These are phyloP conservation scores for Tritrichomonas foetus DNA, from an alignment of 208 protist genomes.

Conservation along the genomic window DNA sequence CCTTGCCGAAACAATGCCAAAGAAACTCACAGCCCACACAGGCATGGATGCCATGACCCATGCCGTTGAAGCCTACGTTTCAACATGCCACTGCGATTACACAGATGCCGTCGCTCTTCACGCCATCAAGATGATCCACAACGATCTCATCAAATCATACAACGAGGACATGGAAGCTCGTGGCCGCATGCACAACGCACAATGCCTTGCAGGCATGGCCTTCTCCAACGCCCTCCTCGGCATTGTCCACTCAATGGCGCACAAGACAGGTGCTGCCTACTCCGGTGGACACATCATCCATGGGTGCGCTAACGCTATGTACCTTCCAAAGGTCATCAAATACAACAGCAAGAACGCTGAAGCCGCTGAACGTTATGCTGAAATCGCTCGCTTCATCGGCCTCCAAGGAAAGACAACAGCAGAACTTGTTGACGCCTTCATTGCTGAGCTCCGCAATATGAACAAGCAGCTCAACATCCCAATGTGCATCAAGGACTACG, in stretches of 20 bases:
- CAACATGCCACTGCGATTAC: conserved; percentile 49
- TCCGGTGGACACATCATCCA: conserved; percentile 47
- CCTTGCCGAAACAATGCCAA: conserved; percentile 47
- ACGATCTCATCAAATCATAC: conserved; percentile 48
- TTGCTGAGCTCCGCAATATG: neutral
- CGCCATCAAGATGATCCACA: conserved; percentile 51
- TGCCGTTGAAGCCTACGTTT: conserved; percentile 56
- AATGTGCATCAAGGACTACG: neutral
- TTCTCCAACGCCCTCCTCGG: conserved; percentile 60
- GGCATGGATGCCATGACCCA: conserved; percentile 58
- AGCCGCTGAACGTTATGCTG: neutral
- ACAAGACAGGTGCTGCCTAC: conserved; percentile 46
- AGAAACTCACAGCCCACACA: conserved; percentile 46
- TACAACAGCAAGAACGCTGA: conserved; percentile 7
- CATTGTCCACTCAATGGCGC: conserved; percentile 55
- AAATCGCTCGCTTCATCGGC: neutral
- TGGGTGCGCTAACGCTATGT: conserved; percentile 53
- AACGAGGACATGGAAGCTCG: conserved; percentile 34
- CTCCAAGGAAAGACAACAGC: neutral
- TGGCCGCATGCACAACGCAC: conserved; percentile 52
- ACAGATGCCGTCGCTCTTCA: conserved; percentile 46
- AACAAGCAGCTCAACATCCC: neutral
- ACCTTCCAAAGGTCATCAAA: conserved; percentile 44
- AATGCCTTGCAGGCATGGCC: conserved; percentile 59
- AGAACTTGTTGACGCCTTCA: neutral